Base-by-base conservation (phyloP, 139 green algal species). In the Chlorella vulgaris region DNA sequence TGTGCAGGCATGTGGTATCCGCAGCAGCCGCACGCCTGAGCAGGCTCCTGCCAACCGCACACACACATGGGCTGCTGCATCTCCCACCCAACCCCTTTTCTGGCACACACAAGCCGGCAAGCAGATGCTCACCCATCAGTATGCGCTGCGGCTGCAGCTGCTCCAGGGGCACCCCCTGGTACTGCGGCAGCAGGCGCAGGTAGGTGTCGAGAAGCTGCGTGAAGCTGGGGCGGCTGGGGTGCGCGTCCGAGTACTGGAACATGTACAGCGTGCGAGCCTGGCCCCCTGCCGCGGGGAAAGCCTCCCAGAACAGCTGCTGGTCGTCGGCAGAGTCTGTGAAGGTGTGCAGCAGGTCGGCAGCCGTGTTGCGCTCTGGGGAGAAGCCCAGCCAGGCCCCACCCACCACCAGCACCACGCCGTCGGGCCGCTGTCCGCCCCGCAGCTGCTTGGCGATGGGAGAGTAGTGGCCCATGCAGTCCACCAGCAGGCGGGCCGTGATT, bases 381-480 rank as follows among this genome's bases (percentile, higher is more conserved):
- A 39, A 43, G 50, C 86, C 93, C 36, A 86, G 80, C 15, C 92
- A 90, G 81, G 93, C 96, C 1, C 84, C 86, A 19, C 95, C 95
- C 70, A 97, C 94, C 67, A 98, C 95, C 74, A 98, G 68, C 66
- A 91, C 92, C 87, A 98, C 91, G 61, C 93, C 93, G 36, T 98
- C 89, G 4, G 95, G 94, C 80, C 93, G 94, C 4, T 76, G 62
- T 2, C 83, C 47, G 22, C 88, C 85, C 15, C 95, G 70, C 58
- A 95, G 85, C 90, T 97, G 94, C 70, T 92, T 91, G 4, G 94
- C 93, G 33, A 98, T 95, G 65, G 92, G 89, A 13, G 80, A 92
- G 81, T 89, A 94, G 76, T 98, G 90, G 35, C 95, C 95, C 95
- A 98, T 98, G 88, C 90, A 96, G 83, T 98, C 95, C 28, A 98